A percentile compares a stretch with the other conserved stretches of the same genome.
Evolutionary conservation across 352 stramenopile species (phyloP).

Genomic region (Phytopythium boreale): DNA sequence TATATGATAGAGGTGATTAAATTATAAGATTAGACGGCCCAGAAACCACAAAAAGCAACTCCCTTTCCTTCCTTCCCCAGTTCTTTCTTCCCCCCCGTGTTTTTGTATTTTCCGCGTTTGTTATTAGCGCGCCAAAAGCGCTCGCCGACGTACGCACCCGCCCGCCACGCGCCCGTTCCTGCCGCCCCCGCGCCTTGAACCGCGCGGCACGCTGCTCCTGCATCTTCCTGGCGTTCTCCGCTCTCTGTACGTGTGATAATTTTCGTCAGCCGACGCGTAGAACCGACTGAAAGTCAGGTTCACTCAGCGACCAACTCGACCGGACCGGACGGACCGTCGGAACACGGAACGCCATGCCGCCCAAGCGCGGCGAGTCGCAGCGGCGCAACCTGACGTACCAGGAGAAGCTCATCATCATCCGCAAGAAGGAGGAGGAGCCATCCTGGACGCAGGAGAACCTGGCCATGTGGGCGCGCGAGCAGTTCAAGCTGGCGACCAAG

Average conservation of each 20-base stretch:
- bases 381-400: slow-evolving; percentile 62
- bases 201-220: neutral
- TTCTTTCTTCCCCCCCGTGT: neutral
- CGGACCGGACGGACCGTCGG: neutral
- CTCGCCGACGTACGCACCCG: neutral
- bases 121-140: neutral
- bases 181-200: neutral
- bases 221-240: neutral
- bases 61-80: neutral
- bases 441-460: slow-evolving; percentile 52
- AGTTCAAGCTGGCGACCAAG: slow-evolving; percentile 39
- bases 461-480: slow-evolving; percentile 48
- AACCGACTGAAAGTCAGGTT: neutral
- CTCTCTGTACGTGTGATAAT: neutral
- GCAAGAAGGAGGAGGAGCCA: slow-evolving; percentile 51
- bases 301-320: neutral
- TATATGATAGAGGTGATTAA: neutral
- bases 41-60: neutral
- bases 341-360: neutral
- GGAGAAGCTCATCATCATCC: slow-evolving; percentile 55
- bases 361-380: slow-evolving; percentile 10
- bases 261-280: neutral
- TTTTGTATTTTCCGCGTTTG: neutral
- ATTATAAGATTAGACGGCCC: slow-evolving; percentile 4
- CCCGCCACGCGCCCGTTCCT: neutral